These are phyloP conservation scores for Vickermania spadyakhi DNA, from an alignment of 208 protist genomes.

Conservation along the genomic window DNA sequence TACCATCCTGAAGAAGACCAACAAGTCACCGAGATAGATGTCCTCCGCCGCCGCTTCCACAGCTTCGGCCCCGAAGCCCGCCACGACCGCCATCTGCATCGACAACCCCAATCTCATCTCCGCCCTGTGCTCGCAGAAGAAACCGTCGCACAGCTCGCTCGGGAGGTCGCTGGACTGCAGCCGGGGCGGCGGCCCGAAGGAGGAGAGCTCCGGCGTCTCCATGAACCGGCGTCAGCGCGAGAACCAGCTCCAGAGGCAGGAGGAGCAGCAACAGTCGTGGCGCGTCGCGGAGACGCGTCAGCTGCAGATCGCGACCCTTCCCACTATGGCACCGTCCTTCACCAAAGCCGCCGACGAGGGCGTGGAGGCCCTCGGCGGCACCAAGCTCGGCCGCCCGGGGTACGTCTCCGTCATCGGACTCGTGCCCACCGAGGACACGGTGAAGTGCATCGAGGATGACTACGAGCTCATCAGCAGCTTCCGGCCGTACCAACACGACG, in stretches of 20 bases:
- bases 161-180: slow-evolving; percentile 49
- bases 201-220: slow-evolving; percentile 33
- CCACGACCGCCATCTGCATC: slow-evolving; percentile 4
- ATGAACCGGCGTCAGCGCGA: slow-evolving; percentile 34
- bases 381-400: slow-evolving; percentile 36
- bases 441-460: slow-evolving; percentile 54
- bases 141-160: slow-evolving; percentile 48
- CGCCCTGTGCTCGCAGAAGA: slow-evolving; percentile 30
- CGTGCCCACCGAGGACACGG: slow-evolving; percentile 44
- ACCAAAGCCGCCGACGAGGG: slow-evolving; percentile 59
- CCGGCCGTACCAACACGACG: slow-evolving; percentile 66
- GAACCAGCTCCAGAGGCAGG: slow-evolving; percentile 33
- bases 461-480: slow-evolving; percentile 81
- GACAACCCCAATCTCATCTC: slow-evolving; percentile 46
- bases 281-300: slow-evolving; percentile 10
- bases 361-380: slow-evolving; percentile 44
- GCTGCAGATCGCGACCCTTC: slow-evolving; percentile 40
- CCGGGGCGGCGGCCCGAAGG: slow-evolving; percentile 18
- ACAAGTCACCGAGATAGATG: no score
- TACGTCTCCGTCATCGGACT: slow-evolving; percentile 56
- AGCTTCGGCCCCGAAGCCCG: no score
- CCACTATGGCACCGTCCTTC: slow-evolving; percentile 67
- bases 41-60: no score
- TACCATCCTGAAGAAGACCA: no score
- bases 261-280: slow-evolving; percentile 26